Base-by-base conservation (phyloP, 345 rosid genomes). In the Boechera divaricarpa region DNA sequence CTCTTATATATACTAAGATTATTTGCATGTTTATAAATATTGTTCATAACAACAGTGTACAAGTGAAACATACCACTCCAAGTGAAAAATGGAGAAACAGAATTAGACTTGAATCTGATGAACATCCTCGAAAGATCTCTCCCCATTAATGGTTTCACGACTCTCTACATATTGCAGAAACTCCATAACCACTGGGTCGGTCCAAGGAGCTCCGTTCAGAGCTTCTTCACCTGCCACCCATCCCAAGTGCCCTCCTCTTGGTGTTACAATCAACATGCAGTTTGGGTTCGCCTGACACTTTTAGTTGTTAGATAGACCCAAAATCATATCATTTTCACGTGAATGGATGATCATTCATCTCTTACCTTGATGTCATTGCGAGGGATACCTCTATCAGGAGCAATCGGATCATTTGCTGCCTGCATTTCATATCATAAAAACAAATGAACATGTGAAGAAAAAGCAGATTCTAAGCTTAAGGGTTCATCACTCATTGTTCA, bases 371-470 rank as follows among this genome's bases (percentile, higher is more conserved):
- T 92, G 80, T 89, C 98, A 53, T 88, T 85, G n/a, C 84, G 86
- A 47, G 97, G 97, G 79, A 90, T 94, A 68, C 86, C 97, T 72
- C 97, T 78, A 31, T 86, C 80, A 29, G 98, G 97, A 71, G 98
- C 97, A 78, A 92, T 92, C 15, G 95, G 97, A 69, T 94, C 98
- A 82, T 89, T 94, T 57, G 83, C 87, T 55, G 92, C 97, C 97
- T 92, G 87, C 83, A 77, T 79, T 82, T 62, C 67, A 70, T 47
- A 63, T 42, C 52, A 49, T 41, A 39, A 7, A 69, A 60, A 41
- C 47, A 58, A 1, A 67, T 29, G 10, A 57, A 73, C 6, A 9
- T 29, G 35, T 7, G 0, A 53, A 54, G 57, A 69, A 7, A 62
- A 35, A 32, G 2, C 13, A 57, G 18, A n/a, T 45, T 69, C 63